Evolutionary conservation across 2,329 filamentous ascomycete genomes (phyloP).

Genomic region (Zasmidium citrigriseum): DNA sequence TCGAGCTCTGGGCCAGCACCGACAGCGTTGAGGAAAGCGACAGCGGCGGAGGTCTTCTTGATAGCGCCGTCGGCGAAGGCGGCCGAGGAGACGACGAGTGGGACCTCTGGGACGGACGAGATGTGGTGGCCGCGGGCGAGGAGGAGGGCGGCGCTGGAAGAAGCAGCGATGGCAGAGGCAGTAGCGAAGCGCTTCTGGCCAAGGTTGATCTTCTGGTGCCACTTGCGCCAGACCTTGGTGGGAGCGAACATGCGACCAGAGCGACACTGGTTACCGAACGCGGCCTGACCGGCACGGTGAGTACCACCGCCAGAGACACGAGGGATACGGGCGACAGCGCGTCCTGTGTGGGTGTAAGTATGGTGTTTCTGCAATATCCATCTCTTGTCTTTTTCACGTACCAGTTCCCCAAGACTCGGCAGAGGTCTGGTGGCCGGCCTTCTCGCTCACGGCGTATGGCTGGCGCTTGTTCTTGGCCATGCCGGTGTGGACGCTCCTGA

Average conservation of each 20-base stretch:
- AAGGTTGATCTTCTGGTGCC: slow-evolving; percentile 99
- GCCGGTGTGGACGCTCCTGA: slow-evolving; percentile 82
- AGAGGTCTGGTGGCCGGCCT: slow-evolving; percentile 99
- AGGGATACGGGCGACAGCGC: slow-evolving; percentile 99
- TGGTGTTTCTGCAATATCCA: slow-evolving; percentile 1
- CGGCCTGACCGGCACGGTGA: slow-evolving; percentile 99
- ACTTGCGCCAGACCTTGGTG: slow-evolving; percentile 99
- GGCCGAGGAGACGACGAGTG: slow-evolving; percentile 90
- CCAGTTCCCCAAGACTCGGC: slow-evolving; percentile 99
- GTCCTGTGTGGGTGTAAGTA: slow-evolving; percentile 59
- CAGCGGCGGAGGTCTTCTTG: slow-evolving; percentile 84
- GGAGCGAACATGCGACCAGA: slow-evolving; percentile 99
- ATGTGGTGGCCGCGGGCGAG: slow-evolving; percentile 97
- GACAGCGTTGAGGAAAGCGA: slow-evolving; percentile 84
- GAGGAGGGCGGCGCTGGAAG: slow-evolving; percentile 90
- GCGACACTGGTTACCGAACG: slow-evolving; percentile 99
- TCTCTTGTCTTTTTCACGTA: slow-evolving; percentile 41
- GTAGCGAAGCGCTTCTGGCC: slow-evolving; percentile 99
- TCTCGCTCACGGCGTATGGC: slow-evolving; percentile 99
- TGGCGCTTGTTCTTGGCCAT: slow-evolving; percentile 99
- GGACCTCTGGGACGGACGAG: slow-evolving; percentile 89
- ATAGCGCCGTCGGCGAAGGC: slow-evolving; percentile 78
- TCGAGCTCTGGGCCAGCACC: slow-evolving; percentile 88
- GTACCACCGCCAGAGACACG: slow-evolving; percentile 99
- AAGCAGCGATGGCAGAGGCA: slow-evolving; percentile 94